Conservation (phyloP, 805 yeast genomes). For the Candida oleophila region DNA sequence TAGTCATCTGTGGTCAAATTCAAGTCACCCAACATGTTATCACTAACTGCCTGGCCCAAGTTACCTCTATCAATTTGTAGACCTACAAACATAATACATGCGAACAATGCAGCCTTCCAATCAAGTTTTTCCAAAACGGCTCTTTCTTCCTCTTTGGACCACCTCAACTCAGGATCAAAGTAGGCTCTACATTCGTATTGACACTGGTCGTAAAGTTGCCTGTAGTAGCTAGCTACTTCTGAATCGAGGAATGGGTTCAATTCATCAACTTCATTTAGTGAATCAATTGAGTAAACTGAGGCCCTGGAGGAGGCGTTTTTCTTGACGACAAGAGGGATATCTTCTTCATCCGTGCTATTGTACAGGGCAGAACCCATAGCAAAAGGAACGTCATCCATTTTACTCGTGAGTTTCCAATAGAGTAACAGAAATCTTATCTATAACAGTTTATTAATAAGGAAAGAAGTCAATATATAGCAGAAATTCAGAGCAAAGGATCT, state of each 20-base stretch:
- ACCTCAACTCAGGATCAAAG: conserved; percentile 34
- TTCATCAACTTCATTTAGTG: background rate
- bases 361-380: background rate
- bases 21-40: conserved; percentile 30
- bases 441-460: too few relatives aligned
- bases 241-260: conserved; percentile 26
- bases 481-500: background rate
- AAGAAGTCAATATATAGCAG: background rate
- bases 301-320: conserved; percentile 1
- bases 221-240: conserved; percentile 28
- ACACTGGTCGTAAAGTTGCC: conserved; percentile 26
- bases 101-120: conserved; percentile 18
- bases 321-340: conserved; percentile 1
- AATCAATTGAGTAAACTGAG: background rate
- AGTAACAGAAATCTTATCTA: too few relatives aligned
- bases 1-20: conserved; percentile 35
- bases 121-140: conserved; percentile 18
- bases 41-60: conserved; percentile 20
- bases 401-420: too few relatives aligned
- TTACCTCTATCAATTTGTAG: conserved; percentile 25
- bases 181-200: conserved; percentile 32
- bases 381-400: background rate
- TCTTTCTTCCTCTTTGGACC: conserved; percentile 34
- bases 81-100: conserved; percentile 22
- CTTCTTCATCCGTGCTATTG: conserved; percentile 4